Percentiles rank a stretch among this genome's conserved stretches.
phyloP scores from a whole-genome alignment of 2,329 filamentous ascomycete genomes.

The Tolypocladium nubicola region DNA sequence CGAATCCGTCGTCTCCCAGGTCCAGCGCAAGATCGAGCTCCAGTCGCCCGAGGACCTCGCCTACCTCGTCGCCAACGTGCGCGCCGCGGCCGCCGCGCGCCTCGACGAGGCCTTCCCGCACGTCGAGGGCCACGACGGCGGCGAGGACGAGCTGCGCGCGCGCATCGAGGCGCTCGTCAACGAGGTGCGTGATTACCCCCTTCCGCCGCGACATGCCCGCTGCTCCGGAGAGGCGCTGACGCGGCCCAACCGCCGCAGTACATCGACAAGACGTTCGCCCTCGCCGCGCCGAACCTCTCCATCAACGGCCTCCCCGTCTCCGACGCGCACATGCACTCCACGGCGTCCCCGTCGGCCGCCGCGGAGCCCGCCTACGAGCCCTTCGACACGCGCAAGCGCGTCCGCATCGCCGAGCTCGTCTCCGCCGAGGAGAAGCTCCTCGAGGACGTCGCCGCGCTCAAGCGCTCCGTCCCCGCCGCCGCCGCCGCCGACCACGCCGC shows the following conservation, averaged over 20 bases:
- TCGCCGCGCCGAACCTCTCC: conserved; percentile 47
- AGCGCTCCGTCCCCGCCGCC: conserved; percentile 37
- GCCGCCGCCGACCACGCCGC: conserved; percentile 33
- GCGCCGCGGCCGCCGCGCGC: conserved; percentile 55
- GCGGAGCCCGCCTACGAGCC: conserved; percentile 38
- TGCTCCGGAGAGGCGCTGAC: neutral
- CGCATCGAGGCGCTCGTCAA: conserved; percentile 50
- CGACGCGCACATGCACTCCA: conserved; percentile 9
- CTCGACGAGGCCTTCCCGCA: conserved; percentile 60
- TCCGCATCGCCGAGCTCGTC: conserved; percentile 48
- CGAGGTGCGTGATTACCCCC: conserved; percentile 30
- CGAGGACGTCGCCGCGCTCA: conserved; percentile 51
- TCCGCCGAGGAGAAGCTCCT: conserved; percentile 53
- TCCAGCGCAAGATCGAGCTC: conserved; percentile 68
- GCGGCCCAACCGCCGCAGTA: conserved; percentile 32
- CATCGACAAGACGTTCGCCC: conserved; percentile 48
- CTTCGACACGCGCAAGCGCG: conserved; percentile 48
- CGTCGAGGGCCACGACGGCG: conserved; percentile 33
- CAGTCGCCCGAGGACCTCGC: conserved; percentile 64
- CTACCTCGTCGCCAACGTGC: conserved; percentile 60
- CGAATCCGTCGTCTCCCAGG: conserved; percentile 22
- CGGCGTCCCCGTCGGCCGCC: neutral
- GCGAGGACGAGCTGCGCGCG: conserved; percentile 45
- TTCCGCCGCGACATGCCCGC: neutral
- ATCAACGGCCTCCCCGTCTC: conserved; percentile 51